phyloP scores from a whole-genome alignment of 495 filamentous ascomycete genomes.

The Daldinia concentrica region DNA sequence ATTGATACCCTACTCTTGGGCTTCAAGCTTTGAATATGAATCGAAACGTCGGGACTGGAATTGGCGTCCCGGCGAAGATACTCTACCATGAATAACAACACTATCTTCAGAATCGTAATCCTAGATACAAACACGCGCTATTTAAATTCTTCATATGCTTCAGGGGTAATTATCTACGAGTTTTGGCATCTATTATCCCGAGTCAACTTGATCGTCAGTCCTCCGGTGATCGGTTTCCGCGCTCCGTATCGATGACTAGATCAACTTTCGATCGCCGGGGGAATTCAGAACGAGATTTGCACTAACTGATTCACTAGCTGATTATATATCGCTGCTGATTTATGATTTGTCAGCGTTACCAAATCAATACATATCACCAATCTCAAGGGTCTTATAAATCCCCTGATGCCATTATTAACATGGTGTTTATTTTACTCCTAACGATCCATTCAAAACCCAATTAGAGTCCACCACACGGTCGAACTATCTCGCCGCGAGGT shows the following conservation, averaged over 20 bases:
- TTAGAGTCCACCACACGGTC: neutral
- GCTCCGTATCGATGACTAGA: neutral
- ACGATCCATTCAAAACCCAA: neutral
- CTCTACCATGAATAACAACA: neutral
- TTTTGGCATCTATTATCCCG: neutral
- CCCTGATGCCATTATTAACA: neutral
- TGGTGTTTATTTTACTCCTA: neutral
- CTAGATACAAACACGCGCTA: too few species aligned
- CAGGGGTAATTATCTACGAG: too few species aligned
- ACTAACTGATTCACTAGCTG: neutral
- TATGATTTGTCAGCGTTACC: neutral
- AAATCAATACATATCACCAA: neutral
- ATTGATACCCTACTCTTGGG: conserved; percentile 33
- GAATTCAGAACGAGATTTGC: neutral
- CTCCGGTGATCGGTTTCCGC: neutral
- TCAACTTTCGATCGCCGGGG: neutral
- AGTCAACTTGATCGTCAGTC: neutral
- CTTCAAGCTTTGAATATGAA: neutral
- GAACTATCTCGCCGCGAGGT: neutral
- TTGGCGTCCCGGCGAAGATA: neutral
- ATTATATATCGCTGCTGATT: neutral
- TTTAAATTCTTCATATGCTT: too few species aligned
- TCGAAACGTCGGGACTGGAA: neutral
- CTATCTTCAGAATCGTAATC: too few species aligned
- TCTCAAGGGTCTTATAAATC: neutral